These are phyloP conservation scores for Myochromella boudieri DNA, from an alignment of 768 basidiomycete species.

Conservation along the genomic window DNA sequence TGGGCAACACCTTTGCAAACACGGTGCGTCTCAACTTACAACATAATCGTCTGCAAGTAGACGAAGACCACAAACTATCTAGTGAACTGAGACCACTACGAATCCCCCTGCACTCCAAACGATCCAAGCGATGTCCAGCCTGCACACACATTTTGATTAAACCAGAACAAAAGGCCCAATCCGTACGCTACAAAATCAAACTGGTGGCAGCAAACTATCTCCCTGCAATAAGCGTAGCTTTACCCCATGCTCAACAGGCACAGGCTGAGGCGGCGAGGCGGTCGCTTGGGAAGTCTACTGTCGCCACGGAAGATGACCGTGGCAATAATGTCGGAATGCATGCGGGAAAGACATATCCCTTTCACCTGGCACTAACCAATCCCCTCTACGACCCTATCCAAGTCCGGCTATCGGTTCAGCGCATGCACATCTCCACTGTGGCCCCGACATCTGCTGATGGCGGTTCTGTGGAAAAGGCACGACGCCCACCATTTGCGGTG, in stretches of 20 bases:
- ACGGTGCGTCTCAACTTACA: slow-evolving; percentile 43
- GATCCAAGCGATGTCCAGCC: slow-evolving; percentile 90
- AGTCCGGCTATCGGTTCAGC: slow-evolving; percentile 81
- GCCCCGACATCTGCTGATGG: slow-evolving; percentile 34
- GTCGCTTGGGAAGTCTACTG: slow-evolving; percentile 38
- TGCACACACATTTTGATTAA: slow-evolving; percentile 98
- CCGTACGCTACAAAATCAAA: slow-evolving; percentile 95
- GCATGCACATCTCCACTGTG: slow-evolving; percentile 52
- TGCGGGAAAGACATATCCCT: slow-evolving; percentile 81
- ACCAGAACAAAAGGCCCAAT: slow-evolving; percentile 95
- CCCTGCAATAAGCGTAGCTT: slow-evolving; percentile 74
- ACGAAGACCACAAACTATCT: slow-evolving; percentile 6
- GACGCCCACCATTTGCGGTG: slow-evolving; percentile 75
- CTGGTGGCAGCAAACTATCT: slow-evolving; percentile 94
- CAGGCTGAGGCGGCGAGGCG: slow-evolving; percentile 43
- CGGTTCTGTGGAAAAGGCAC: slow-evolving; percentile 50
- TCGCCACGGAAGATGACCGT: slow-evolving; percentile 37
- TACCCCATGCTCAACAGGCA: slow-evolving; percentile 55
- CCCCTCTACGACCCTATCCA: slow-evolving; percentile 95
- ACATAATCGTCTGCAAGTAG: not conserved
- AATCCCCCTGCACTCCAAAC: slow-evolving; percentile 90
- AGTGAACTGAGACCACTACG: slow-evolving; percentile 87
- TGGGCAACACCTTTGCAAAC: slow-evolving; percentile 71
- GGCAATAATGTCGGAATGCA: slow-evolving; percentile 45
- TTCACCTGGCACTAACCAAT: slow-evolving; percentile 90